These are phyloP conservation scores for Erysimum pusillum DNA, from an alignment of 441 rosid species.

Conservation along the genomic window DNA sequence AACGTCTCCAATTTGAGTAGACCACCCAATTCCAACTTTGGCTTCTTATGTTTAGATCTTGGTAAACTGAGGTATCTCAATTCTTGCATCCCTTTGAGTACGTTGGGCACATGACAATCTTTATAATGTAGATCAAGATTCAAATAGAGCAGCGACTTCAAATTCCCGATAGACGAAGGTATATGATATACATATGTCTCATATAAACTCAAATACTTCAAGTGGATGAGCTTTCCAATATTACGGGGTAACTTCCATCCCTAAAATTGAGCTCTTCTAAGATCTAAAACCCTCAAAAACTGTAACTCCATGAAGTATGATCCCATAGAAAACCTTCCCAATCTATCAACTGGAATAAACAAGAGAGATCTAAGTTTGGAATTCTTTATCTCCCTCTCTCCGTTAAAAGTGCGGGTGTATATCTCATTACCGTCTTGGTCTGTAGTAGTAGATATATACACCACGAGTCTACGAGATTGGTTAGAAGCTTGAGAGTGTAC, in stretches of 20 bases:
- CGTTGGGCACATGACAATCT: too few relatives aligned
- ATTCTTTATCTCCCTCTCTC: neutral
- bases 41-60: neutral
- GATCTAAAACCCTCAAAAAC: neutral
- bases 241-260: neutral
- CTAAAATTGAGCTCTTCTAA: too few relatives aligned
- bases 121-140: neutral
- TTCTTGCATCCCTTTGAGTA: neutral
- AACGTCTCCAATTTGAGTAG: neutral
- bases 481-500: too few relatives aligned
- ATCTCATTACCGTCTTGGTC: too few relatives aligned
- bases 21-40: neutral
- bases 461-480: too few relatives aligned
- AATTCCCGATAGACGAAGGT: neutral
- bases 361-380: neutral
- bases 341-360: too few relatives aligned
- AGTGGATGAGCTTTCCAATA: neutral
- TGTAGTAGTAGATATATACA: too few relatives aligned
- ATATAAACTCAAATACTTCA: constrained; percentile 2
- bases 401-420: too few relatives aligned
- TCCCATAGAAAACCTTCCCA: too few relatives aligned
- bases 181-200: neutral
- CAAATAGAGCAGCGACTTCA: neutral
- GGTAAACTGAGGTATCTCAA: neutral
- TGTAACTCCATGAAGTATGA: neutral